Base-by-base conservation (phyloP, 129 eudicot genomes). In the Escallonia rubra region DNA sequence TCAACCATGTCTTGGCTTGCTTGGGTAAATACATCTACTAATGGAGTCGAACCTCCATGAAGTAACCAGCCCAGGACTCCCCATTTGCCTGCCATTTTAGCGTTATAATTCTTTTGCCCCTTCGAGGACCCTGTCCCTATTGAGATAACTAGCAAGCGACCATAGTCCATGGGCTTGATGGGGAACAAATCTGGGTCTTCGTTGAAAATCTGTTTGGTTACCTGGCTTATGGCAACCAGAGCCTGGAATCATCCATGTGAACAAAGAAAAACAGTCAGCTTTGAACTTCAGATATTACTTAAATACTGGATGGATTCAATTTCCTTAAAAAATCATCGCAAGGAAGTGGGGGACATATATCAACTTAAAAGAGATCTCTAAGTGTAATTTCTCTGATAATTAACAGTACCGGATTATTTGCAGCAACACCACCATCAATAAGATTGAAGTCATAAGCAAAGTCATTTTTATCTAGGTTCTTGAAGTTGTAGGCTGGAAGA, bases 81-180 rank as follows among this genome's bases (percentile, higher is more conserved):
- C 79, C 79, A 74, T 10, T 66, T 67, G 45, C 73, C 62, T 47
- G 63, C 79, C 43, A 6, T 23, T 44, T 41, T n/a, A 2, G 73
- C 68, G 23, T 8, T 67, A 34, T 74, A 74, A 13, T 59, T 74
- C 6, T 52, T 43, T 44, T 74, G 63, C 13, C 1, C 39, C 49
- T 42, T 74, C 5, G 69, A 12, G 0, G 69, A 16, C 10, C 79
- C 79, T 1, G 79, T 74, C 6, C 79, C 79, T 3, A 66, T 4
- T 14, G 78, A 74, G 14, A 74, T 40, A 13, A 66, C 73, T 3
- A 74, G 73, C 56, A 82, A 74, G 2, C 86, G 83, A 15, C 79
- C 76, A 51, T 83, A 83, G 48, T 83, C 82, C 47, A 42, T 39
- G 4, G 72, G 66, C 61, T 67, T 67, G 0, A 74, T 74, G 0